Evolutionary conservation across 148 eudicot genomes (phyloP), one percentile per base, ranked within the genome.

Genomic region (Amaranthus hypochondriacus): DNA sequence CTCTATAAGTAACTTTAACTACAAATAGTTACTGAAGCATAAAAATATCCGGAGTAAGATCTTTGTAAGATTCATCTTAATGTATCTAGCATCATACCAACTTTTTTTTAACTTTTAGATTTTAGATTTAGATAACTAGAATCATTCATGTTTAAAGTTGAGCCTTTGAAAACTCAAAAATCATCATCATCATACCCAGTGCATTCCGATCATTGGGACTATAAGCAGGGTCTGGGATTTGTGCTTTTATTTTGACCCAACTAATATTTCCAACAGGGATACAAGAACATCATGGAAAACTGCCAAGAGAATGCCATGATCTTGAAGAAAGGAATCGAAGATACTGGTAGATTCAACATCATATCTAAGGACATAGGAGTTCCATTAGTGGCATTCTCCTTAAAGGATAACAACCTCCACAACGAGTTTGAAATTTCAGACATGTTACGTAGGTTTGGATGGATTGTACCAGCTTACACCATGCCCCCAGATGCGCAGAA

Each of bases 381-480:
- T 53, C 93, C 90, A 50, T 39, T 89, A 2, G 90, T 89, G 9
- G 93, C 93, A 21, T 89, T 89, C 82, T 89, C 93, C 3, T 77
- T 89, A 4, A 89, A 89, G 62, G 89, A 89, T 90, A 77, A 77
- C 78, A 76, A 70, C 10, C 0, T 62, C 53, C 89, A 86, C 82
- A 86, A 73, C 55, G 91, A 88, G 73, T 88, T 88, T 11, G 93
- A 89, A 69, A 75, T 89, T 56, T 82, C 93, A 0, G 93, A 89
- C 64, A 62, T 60, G 78, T 81, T 89, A 5, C 79, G 90, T 2
- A 80, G 93, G 64, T 89, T 68, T 49, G 90, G 93, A 0, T 89
- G 93, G 93, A 85, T 89, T 55, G 90, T 89, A 6, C 93, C 90
- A 0, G 93, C 90, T 3, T 87, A 89, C 87, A 85, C 93, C 47